phyloP scores from a whole-genome alignment of 441 rosid genomes.

The Corymbia calophylla region DNA sequence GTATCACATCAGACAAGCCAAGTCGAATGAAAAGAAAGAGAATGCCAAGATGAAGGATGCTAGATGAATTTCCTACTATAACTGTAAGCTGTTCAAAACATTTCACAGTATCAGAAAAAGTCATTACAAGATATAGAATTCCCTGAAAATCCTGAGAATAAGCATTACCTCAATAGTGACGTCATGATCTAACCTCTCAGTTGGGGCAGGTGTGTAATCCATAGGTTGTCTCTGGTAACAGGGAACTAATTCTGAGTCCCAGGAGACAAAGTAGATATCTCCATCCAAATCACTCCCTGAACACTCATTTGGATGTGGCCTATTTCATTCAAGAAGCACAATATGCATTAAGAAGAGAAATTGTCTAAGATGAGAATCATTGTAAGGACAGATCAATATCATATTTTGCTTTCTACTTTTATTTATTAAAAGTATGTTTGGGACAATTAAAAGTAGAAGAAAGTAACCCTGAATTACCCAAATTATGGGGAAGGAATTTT shows the following conservation, averaged over 20 bases:
- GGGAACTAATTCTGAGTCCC: slow-evolving; percentile 65
- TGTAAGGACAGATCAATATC: neutral
- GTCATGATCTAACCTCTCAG: slow-evolving; percentile 41
- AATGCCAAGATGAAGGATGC: neutral
- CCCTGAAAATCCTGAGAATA: neutral
- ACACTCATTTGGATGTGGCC: slow-evolving; percentile 85
- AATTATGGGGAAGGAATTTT: neutral
- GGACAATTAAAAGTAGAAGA: neutral
- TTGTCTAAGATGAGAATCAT: neutral
- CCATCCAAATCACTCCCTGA: slow-evolving; percentile 90
- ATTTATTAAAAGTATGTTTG: neutral
- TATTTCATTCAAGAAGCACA: neutral
- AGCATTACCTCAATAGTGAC: slow-evolving; percentile 57
- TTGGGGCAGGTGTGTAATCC: slow-evolving; percentile 63
- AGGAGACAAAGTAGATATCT: slow-evolving; percentile 69
- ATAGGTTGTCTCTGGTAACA: slow-evolving; percentile 27
- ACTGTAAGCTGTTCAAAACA: neutral
- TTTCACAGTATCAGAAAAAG: neutral
- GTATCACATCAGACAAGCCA: neutral
- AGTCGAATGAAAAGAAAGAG: neutral
- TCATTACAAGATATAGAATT: neutral
- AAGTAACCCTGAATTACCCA: neutral
- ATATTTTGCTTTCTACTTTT: neutral
- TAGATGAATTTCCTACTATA: neutral
- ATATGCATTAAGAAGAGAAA: neutral